These are phyloP conservation scores for Xylariaceae sp. DNA, from an alignment of 2,329 filamentous ascomycete genomes.

Conservation along the genomic window DNA sequence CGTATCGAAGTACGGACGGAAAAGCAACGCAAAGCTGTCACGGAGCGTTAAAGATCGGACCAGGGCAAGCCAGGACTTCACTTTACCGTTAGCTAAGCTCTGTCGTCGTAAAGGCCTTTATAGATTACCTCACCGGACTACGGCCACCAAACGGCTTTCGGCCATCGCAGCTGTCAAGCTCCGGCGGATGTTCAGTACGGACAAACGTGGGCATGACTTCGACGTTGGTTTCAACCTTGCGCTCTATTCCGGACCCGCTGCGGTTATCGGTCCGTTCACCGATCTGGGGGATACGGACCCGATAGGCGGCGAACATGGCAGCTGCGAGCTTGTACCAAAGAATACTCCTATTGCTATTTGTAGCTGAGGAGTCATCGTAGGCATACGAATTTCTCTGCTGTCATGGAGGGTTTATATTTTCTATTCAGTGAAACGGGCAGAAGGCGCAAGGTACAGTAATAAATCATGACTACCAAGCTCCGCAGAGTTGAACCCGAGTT, in stretches of 20 bases:
- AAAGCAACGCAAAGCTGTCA: neutral
- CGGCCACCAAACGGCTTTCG: slow-evolving; percentile 1
- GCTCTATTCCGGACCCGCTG: slow-evolving; percentile 13
- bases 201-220: neutral
- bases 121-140: slow-evolving; percentile 6
- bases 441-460: too few species aligned
- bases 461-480: too few species aligned
- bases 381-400: too few species aligned
- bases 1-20: neutral
- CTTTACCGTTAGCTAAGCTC: slow-evolving; percentile 8
- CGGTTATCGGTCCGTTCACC: slow-evolving; percentile 12
- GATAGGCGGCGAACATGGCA: neutral
- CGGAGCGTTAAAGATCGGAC: neutral
- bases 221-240: slow-evolving; percentile 6
- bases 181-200: slow-evolving; percentile 5
- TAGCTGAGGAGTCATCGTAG: too few species aligned
- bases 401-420: too few species aligned
- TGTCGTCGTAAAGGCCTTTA: slow-evolving; percentile 2
- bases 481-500: too few species aligned
- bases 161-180: slow-evolving; percentile 2
- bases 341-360: too few species aligned
- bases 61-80: slow-evolving; percentile 4
- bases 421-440: too few species aligned
- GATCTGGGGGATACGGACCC: slow-evolving; percentile 5
- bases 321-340: neutral